phyloP scores from a whole-genome alignment of 2,329 filamentous ascomycete species.

The Hyphodiscus sp. region DNA sequence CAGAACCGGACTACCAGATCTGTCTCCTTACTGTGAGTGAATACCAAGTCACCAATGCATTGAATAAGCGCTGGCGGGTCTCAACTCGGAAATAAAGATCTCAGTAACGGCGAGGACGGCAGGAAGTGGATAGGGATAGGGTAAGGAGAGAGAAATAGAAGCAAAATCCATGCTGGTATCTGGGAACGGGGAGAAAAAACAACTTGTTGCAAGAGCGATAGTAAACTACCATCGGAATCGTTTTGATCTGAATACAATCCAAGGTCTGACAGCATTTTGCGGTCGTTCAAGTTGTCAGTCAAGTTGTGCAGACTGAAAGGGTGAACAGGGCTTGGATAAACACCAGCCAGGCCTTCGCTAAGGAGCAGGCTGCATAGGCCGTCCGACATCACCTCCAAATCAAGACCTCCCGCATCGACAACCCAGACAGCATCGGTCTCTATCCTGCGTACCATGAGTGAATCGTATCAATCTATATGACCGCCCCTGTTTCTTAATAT shows the following conservation, averaged over 20 bases:
- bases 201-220: background rate
- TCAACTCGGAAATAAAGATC: background rate
- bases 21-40: background rate
- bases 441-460: slow-evolving; percentile 13
- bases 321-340: background rate
- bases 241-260: background rate
- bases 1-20: background rate
- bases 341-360: background rate
- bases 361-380: background rate
- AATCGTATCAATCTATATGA: slow-evolving; percentile 10
- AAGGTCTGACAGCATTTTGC: background rate
- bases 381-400: background rate
- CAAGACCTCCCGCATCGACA: background rate
- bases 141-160: background rate
- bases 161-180: too few species aligned
- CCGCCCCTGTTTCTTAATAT: slow-evolving; percentile 7
- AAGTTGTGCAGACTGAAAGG: background rate
- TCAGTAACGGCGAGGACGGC: background rate
- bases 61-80: background rate
- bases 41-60: background rate
- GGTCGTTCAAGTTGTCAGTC: background rate
- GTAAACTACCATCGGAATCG: too few species aligned
- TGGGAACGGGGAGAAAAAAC: too few species aligned
- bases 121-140: background rate
- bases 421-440: slow-evolving; percentile 3